These are phyloP conservation scores for Stephanodiscus triporus DNA, from an alignment of 108 stramenopile genomes.

Conservation along the genomic window DNA sequence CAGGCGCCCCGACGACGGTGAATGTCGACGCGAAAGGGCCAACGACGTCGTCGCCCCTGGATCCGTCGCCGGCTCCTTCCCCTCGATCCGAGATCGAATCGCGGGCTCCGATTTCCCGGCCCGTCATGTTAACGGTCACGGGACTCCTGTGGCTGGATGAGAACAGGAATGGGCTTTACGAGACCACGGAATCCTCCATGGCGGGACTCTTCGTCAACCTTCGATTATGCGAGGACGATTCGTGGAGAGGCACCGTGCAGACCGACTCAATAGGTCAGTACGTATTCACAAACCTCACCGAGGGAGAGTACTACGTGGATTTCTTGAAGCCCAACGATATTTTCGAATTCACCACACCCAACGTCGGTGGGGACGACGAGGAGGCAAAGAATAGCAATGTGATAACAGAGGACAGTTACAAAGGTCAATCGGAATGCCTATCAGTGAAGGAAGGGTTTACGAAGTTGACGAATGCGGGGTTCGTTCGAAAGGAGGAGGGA, in stretches of 20 bases:
- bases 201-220: conserved; percentile 31
- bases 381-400: conserved; percentile 32
- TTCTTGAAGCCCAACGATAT: conserved; percentile 25
- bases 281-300: conserved; percentile 20
- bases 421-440: conserved; percentile 20
- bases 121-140: neutral
- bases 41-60: neutral
- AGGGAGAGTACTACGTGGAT: conserved; percentile 37
- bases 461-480: conserved; percentile 41
- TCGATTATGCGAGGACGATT: conserved; percentile 10
- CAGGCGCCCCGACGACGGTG: neutral
- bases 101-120: neutral
- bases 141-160: conserved; percentile 33
- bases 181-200: conserved; percentile 17
- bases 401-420: neutral
- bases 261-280: conserved; percentile 31
- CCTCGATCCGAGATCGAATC: neutral
- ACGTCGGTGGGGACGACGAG: conserved; percentile 5
- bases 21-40: neutral
- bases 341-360: conserved; percentile 26
- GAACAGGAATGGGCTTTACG: conserved; percentile 35
- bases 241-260: conserved; percentile 3
- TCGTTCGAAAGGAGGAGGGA: neutral
- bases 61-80: conserved; percentile 3
- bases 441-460: conserved; percentile 9